These are phyloP conservation scores for Phytophthora niederhauseri DNA, from an alignment of 352 stramenopile species.

Conservation along the genomic window DNA sequence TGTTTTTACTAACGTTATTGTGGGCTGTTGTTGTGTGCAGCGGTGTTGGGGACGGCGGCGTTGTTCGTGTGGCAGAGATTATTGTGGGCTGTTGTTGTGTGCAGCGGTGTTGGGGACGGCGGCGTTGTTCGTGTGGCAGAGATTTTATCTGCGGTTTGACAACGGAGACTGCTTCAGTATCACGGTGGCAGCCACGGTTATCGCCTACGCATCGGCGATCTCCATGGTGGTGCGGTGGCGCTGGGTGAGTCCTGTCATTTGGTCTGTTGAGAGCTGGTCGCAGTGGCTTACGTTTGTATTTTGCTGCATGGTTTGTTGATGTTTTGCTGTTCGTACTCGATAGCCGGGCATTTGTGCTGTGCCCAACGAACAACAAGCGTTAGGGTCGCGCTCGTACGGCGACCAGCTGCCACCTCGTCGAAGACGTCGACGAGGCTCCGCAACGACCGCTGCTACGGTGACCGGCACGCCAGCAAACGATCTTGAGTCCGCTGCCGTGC, in stretches of 20 bases:
- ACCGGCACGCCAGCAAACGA: conserved; percentile 21
- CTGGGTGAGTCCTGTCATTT: conserved; percentile 45
- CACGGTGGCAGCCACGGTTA: conserved; percentile 64
- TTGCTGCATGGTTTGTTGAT: background rate
- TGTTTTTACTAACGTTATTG: background rate
- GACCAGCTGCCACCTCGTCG: conserved; percentile 33
- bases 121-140: conserved; percentile 64
- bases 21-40: conserved; percentile 27
- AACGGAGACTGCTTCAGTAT: conserved; percentile 82
- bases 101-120: conserved; percentile 52
- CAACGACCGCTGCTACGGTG: conserved; percentile 19
- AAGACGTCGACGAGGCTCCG: conserved; percentile 24
- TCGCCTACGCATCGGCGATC: conserved; percentile 66
- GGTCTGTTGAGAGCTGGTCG: background rate
- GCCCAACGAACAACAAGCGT: conserved; percentile 66
- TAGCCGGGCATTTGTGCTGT: conserved; percentile 82
- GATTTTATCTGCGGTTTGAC: conserved; percentile 55
- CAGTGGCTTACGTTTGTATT: conserved; percentile 4
- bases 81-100: conserved; percentile 6
- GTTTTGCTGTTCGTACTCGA: conserved; percentile 11
- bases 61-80: conserved; percentile 67
- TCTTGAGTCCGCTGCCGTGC: conserved; percentile 29
- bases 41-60: conserved; percentile 46
- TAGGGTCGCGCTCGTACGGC: conserved; percentile 32
- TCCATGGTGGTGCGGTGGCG: conserved; percentile 82